phyloP scores from a whole-genome alignment of 306 rosid genomes.

The Datisca glomerata region DNA sequence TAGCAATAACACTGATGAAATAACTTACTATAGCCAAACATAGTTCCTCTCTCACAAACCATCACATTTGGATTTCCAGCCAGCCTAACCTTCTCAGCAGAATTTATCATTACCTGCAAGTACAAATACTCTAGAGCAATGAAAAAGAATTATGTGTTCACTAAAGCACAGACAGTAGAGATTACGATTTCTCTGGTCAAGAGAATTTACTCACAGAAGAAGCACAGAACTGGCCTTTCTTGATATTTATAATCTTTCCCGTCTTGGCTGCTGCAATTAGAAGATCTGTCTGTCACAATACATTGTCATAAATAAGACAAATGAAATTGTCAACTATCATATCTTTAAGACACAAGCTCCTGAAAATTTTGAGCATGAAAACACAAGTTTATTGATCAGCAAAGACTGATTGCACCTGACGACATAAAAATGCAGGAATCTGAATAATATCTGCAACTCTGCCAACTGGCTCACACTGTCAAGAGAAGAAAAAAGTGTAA shows the following conservation, averaged over 20 bases:
- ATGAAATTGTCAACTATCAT: background rate
- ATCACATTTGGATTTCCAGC: slow-evolving; percentile 95
- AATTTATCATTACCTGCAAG: slow-evolving; percentile 79
- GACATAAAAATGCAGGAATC: slow-evolving; percentile 96
- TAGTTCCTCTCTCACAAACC: slow-evolving; percentile 98
- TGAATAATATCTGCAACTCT: slow-evolving; percentile 92
- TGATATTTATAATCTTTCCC: slow-evolving; percentile 75
- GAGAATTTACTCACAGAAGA: slow-evolving; percentile 66
- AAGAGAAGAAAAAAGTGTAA: slow-evolving; percentile 4
- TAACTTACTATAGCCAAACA: slow-evolving; percentile 98
- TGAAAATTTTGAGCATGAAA: background rate
- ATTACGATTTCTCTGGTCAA: slow-evolving; percentile 9
- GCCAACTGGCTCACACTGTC: slow-evolving; percentile 86
- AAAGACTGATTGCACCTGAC: slow-evolving; percentile 36
- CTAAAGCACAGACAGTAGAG: background rate
- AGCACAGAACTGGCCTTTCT: slow-evolving; percentile 99
- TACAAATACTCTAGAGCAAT: slow-evolving; percentile 5
- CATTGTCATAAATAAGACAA: too few relatives aligned
- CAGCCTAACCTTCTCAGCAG: slow-evolving; percentile 82
- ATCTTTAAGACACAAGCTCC: background rate
- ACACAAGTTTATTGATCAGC: background rate
- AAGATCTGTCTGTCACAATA: slow-evolving; percentile 77
- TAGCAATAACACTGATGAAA: background rate
- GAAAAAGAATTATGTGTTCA: slow-evolving; percentile 6
- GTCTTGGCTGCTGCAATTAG: slow-evolving; percentile 94